A percentile compares a stretch with the other conserved stretches of the same genome.
These are phyloP conservation scores for Eimeria sp. DNA, from an alignment of 169 alveolate species.

Conservation along the genomic window DNA sequence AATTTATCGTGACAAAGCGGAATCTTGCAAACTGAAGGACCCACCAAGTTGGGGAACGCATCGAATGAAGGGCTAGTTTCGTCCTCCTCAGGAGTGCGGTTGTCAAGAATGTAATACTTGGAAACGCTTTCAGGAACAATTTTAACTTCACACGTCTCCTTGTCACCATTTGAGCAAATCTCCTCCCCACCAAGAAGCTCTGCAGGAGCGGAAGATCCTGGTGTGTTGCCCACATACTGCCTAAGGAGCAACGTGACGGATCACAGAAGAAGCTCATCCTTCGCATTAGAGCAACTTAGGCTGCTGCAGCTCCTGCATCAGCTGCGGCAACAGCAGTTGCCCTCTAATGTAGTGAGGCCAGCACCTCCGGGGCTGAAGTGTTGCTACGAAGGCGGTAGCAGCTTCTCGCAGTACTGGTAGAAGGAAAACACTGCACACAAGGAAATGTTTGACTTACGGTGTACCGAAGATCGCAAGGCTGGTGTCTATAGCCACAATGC, in stretches of 20 bases:
- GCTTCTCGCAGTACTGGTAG: background rate
- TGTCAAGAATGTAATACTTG: constrained; percentile 29
- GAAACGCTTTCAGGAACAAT: background rate
- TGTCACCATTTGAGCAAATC: background rate
- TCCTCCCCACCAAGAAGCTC: constrained; percentile 10
- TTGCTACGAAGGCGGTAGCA: background rate
- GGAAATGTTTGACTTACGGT: constrained; percentile 28
- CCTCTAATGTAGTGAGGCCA: background rate
- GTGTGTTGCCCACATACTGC: constrained; percentile 68
- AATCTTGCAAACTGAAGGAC: background rate
- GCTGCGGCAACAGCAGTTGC: background rate
- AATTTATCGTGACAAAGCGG: background rate
- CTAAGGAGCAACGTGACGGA: background rate
- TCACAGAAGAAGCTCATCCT: background rate
- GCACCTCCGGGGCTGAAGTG: background rate
- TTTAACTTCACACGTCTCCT: background rate
- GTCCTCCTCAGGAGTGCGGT: constrained; percentile 50
- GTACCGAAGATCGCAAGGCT: background rate
- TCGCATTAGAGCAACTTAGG: background rate
- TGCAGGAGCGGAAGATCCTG: constrained; percentile 54
- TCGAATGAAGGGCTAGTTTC: constrained; percentile 56
- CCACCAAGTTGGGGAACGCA: constrained; percentile 52
- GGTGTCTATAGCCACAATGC: constrained; percentile 9
- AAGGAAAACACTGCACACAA: background rate
- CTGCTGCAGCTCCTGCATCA: background rate